Evolutionary conservation across 2,329 filamentous ascomycete species (phyloP).

Genomic region (Endoconidiophora laricicola): DNA sequence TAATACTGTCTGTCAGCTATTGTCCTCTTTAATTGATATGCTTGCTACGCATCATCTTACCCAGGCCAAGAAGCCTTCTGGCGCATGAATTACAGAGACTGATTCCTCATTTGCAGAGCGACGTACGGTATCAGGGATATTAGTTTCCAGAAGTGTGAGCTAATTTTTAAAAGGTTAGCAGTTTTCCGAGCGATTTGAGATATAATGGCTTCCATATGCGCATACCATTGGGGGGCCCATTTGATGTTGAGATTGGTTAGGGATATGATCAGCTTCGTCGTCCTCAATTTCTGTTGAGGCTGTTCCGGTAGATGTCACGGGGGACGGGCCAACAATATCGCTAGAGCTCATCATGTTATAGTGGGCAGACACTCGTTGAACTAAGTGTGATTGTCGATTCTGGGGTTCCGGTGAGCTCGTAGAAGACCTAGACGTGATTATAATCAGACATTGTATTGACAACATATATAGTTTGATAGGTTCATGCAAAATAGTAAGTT

Average conservation of each 20-base stretch:
- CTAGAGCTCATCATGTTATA: conserved; percentile 45
- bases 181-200: background rate
- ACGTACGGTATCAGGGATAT: conserved; percentile 39
- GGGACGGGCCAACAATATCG: conserved; percentile 63
- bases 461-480: background rate
- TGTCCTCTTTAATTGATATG: background rate
- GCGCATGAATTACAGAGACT: conserved; percentile 81
- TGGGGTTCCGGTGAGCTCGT: conserved; percentile 23
- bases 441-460: background rate
- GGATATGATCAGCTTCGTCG: conserved; percentile 47
- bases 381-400: conserved; percentile 35
- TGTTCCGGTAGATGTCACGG: conserved; percentile 72
- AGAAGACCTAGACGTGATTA: conserved; percentile 25
- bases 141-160: conserved; percentile 34
- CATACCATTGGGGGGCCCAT: conserved; percentile 11
- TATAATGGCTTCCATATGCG: background rate
- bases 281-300: conserved; percentile 75
- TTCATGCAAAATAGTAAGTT: too few relatives aligned
- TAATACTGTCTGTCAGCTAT: background rate
- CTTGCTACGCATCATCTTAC: conserved; percentile 29
- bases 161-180: background rate
- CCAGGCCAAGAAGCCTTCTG: conserved; percentile 67
- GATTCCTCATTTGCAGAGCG: conserved; percentile 55
- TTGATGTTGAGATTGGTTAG: background rate
- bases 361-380: conserved; percentile 31